phyloP scores from a whole-genome alignment of 108 stramenopile species.

The Phaeodactylum tricornutum region DNA sequence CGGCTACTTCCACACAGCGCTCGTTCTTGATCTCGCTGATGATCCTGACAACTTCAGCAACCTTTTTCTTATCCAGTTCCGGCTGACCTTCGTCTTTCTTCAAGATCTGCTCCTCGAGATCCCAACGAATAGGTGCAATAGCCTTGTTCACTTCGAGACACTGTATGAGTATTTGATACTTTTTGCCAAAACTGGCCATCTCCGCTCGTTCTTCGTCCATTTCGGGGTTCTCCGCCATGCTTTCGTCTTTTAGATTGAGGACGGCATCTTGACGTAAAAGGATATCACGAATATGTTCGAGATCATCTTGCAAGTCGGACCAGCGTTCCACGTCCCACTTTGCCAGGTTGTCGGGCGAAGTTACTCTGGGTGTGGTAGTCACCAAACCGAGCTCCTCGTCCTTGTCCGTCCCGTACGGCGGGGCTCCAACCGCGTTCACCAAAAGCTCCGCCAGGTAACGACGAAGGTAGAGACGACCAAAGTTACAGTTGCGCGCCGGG shows the following conservation, averaged over 20 bases:
- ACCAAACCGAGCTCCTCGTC: no score
- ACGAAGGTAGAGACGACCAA: slow-evolving; percentile 1
- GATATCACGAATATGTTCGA: not conserved
- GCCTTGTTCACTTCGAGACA: slow-evolving; percentile 3
- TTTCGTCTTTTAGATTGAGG: not conserved
- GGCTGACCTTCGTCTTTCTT: not conserved
- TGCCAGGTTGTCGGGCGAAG: no score
- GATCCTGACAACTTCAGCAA: slow-evolving; percentile 1
- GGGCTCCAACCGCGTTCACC: not conserved
- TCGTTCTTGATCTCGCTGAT: not conserved
- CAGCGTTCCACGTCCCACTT: no score
- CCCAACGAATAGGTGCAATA: slow-evolving; percentile 7
- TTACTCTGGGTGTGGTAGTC: no score
- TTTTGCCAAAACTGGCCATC: not conserved
- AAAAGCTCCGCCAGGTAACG: not conserved
- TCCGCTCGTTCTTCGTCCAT: not conserved
- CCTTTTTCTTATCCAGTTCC: not conserved
- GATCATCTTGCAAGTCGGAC: not conserved
- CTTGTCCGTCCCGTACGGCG: not conserved
- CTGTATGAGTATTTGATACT: not conserved
- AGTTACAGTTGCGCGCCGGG: not conserved
- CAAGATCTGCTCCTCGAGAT: slow-evolving; percentile 1
- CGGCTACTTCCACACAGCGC: not conserved
- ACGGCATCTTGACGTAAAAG: slow-evolving; percentile 2
- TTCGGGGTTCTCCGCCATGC: not conserved